These are phyloP conservation scores for Coniochaeta hoffmannii DNA, from an alignment of 2,329 filamentous ascomycete genomes.

Conservation along the genomic window DNA sequence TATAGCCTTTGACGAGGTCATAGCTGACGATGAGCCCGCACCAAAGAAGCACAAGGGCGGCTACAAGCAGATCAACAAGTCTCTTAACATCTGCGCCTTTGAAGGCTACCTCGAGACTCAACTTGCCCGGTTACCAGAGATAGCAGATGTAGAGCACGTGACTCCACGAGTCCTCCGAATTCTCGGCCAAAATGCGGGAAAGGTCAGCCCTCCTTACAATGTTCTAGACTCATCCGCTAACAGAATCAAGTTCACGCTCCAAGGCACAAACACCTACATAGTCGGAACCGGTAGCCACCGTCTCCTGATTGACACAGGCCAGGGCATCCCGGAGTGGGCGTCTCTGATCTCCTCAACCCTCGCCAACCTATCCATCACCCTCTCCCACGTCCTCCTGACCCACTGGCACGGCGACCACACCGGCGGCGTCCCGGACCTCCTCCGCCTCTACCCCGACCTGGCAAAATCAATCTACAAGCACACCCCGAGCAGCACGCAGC, in stretches of 20 bases:
- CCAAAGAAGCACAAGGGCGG: slow-evolving; percentile 20
- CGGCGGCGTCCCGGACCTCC: slow-evolving; percentile 65
- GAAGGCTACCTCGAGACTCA: slow-evolving; percentile 38
- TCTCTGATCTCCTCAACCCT: slow-evolving; percentile 57
- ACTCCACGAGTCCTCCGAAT: slow-evolving; percentile 33
- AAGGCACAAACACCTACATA: slow-evolving; percentile 92
- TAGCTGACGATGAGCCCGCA: not conserved
- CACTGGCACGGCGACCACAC: slow-evolving; percentile 92
- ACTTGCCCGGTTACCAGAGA: slow-evolving; percentile 22
- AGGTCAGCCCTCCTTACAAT: slow-evolving; percentile 18
- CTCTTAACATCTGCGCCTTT: slow-evolving; percentile 37
- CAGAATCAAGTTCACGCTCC: slow-evolving; percentile 65
- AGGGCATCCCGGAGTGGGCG: slow-evolving; percentile 70
- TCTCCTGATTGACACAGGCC: slow-evolving; percentile 83
- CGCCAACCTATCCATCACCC: slow-evolving; percentile 62
- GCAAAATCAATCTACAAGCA: slow-evolving; percentile 55
- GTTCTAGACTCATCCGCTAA: slow-evolving; percentile 57
- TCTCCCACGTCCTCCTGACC: slow-evolving; percentile 75
- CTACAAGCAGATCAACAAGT: slow-evolving; percentile 39
- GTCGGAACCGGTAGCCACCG: slow-evolving; percentile 67
- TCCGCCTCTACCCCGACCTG: slow-evolving; percentile 53
- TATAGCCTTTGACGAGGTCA: not conserved
- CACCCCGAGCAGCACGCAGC: slow-evolving; percentile 33
- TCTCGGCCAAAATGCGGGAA: slow-evolving; percentile 35
- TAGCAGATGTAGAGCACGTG: slow-evolving; percentile 32